Evolutionary conservation across 768 basidiomycete genomes (phyloP), one percentile per base, ranked within the genome.

Genomic region (Ramaria sp.): DNA sequence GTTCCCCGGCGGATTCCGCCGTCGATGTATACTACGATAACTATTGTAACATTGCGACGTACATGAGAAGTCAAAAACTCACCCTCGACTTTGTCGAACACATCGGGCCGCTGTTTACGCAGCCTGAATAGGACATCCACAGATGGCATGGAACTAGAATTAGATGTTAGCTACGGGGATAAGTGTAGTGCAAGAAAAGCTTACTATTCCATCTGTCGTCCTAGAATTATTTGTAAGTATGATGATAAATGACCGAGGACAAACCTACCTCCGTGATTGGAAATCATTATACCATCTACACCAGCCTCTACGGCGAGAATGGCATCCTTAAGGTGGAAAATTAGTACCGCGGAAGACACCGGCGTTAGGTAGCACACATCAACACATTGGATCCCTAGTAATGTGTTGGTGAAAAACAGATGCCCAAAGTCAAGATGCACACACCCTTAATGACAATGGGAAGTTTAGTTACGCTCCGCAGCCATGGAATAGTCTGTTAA

Each of bases 221-320:
- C 86, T 84, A 59, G 51, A 33, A 27, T 17, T 10, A 30, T 30
- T n/a, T 49, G 6, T n/a, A 30, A n/a, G 24, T 49, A 33, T 49
- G 31, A 38, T 57, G 34, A 54, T 24, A 50, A 42, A 10, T 10
- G 42, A 43, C 9, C 7, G 42, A 13, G 55, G 47, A 47, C 27
- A 27, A 27, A 70, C 72, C 61, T 63, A 78, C 90, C 94, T 55
- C 94, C 94, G 63, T 97, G 94, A 62, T 97, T 97, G 0, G 87
- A 90, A 9, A 97, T 71, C 56, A 94, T 75, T 60, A 97, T 91
- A 4, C 88, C 94, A 57, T 94, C 84, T 17, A 89, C 84, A 12
- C 91, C 90, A 31, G 85, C 79, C 59, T 93, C 83, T 17, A 78
- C 81, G 30, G 92, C 92, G 47, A 91, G 78, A 42, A 90, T 80